phyloP scores from a whole-genome alignment of 129 eudicot species.

The Flaveria brownii region DNA sequence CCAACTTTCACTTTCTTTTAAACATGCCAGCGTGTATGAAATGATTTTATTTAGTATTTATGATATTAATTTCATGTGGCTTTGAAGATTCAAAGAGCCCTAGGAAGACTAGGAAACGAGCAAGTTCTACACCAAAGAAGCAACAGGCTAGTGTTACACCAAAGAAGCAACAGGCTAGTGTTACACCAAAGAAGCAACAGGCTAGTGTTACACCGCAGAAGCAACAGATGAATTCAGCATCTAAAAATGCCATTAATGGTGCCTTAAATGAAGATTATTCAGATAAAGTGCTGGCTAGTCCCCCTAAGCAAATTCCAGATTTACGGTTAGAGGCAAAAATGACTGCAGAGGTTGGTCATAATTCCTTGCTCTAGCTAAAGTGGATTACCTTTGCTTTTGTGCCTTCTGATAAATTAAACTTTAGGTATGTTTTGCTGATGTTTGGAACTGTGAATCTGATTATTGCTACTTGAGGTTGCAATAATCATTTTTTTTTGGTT shows the following conservation, averaged over 20 bases:
- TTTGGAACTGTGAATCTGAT: background rate
- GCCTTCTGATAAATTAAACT: conserved; percentile 11
- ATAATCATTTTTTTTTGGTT: background rate
- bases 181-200: conserved; percentile 50
- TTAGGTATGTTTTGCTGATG: background rate
- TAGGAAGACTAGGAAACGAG: conserved; percentile 41
- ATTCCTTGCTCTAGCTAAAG: conserved; percentile 13
- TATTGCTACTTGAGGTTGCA: conserved; percentile 4
- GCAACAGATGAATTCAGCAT: conserved; percentile 42
- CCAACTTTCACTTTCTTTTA: conserved; percentile 2
- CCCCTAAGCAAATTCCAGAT: conserved; percentile 65
- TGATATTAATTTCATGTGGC: conserved; percentile 13
- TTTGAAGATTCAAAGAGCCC: conserved; percentile 60
- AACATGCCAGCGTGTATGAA: background rate
- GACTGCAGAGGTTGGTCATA: conserved; percentile 81
- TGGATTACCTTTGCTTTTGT: background rate
- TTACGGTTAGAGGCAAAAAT: conserved; percentile 80
- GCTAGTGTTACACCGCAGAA: conserved; percentile 52
- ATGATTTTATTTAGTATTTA: conserved; percentile 7
- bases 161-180: conserved; percentile 37
- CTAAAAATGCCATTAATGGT: conserved; percentile 33
- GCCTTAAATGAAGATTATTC: conserved; percentile 37
- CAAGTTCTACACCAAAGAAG: conserved; percentile 50
- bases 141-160: conserved; percentile 49
- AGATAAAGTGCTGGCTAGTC: conserved; percentile 41